These are phyloP conservation scores for Venturia effusa DNA, from an alignment of 2,329 filamentous ascomycete genomes.

Conservation along the genomic window DNA sequence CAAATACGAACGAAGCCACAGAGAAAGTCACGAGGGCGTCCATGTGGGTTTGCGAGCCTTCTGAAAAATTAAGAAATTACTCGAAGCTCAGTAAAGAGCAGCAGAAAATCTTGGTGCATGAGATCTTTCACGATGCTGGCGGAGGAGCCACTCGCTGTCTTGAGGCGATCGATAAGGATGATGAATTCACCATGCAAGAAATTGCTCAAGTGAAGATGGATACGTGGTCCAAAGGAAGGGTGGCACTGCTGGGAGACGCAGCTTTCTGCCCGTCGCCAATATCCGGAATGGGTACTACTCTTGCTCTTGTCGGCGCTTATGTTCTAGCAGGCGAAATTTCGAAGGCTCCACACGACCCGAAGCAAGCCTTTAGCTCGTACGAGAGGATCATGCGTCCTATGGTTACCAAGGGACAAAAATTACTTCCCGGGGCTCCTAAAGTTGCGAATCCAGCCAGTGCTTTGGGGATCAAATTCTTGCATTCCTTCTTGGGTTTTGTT, in stretches of 20 bases:
- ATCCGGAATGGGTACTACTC: slow-evolving; percentile 15
- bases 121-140: slow-evolving; percentile 25
- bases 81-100: slow-evolving; percentile 7
- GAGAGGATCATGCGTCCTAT: slow-evolving; percentile 17
- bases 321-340: slow-evolving; percentile 12
- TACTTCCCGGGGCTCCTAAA: slow-evolving; percentile 19
- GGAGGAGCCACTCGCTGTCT: slow-evolving; percentile 28
- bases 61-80: slow-evolving; percentile 6
- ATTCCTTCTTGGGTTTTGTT: slow-evolving; percentile 10
- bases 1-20: slow-evolving; percentile 1
- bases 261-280: slow-evolving; percentile 27
- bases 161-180: slow-evolving; percentile 26
- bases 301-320: slow-evolving; percentile 12
- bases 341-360: slow-evolving; percentile 14
- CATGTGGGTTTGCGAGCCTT: background rate
- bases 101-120: slow-evolving; percentile 18
- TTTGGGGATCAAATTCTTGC: slow-evolving; percentile 17
- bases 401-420: slow-evolving; percentile 18
- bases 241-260: slow-evolving; percentile 29
- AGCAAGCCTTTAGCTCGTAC: slow-evolving; percentile 18
- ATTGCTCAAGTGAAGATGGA: slow-evolving; percentile 29
- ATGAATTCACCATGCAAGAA: slow-evolving; percentile 36
- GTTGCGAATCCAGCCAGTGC: slow-evolving; percentile 19
- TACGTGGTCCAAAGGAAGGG: slow-evolving; percentile 23
- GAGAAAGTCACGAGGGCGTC: background rate